Base-by-base conservation (phyloP, 768 basidiomycete genomes). In the Wakefieldia striispora region DNA sequence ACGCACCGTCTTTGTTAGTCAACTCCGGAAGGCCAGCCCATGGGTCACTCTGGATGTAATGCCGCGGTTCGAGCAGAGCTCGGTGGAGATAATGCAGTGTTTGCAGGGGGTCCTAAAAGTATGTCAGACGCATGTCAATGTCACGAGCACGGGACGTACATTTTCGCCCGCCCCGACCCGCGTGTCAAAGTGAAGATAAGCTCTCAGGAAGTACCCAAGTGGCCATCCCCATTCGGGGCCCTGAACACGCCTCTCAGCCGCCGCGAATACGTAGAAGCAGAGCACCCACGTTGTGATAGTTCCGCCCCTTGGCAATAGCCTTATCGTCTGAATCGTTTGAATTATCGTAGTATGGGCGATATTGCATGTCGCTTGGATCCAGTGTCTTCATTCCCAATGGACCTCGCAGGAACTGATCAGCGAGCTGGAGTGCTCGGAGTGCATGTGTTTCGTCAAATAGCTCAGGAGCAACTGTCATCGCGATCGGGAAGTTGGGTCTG, bases 211-310 rank as follows among this genome's bases (percentile, higher is more conserved):
- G 73, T 93, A 98, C 4, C 97, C 97, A 38, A 92, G 71, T 11
- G 92, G 92, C 92, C 93, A 95, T 10, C 86, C 88, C 93, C 92
- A 97, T 64, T 94, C 91, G 4, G 92, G 92, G 16, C 91, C 92
- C 83, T 94, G 52, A 45, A 37, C 3, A 24, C 40, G 45, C 31
- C 48, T 44, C 53, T 63, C 54, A 57, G 60, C 47, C 50, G 40
- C 34, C 36, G 40, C 14, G 24, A 17, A 33, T 43, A 9, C 43
- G 51, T 27, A 16, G 17, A 3, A 11, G 14, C 24, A 36, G 39
- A 40, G 23, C 33, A 68, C 78, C 37, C 54, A 90, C 92, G 62
- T 92, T 84, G 68, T 97, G 91, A 64, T 95, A 95, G 67, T 98
- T 99, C 71, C 89, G 73, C 2, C 97, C 97, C 65, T 97, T 97